Base-by-base conservation (phyloP, 768 basidiomycete species). In the Plicaturopsis crispa region DNA sequence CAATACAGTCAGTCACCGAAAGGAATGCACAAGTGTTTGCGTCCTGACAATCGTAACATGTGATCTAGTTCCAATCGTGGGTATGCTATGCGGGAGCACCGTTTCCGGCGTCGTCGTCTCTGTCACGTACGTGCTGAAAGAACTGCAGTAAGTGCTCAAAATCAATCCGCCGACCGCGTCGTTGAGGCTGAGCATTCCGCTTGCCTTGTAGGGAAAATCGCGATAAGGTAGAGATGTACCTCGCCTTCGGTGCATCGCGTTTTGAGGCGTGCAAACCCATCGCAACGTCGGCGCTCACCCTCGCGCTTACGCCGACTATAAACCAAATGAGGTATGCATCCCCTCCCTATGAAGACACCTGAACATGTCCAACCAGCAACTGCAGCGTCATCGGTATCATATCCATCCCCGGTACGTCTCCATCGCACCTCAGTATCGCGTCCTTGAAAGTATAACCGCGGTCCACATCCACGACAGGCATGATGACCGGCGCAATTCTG, bases 401-500 rank as follows among this genome's bases (percentile, higher is more conserved):
- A 39, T 62, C 82, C n/a, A 86, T 84, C 39, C 83, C 84, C 1
- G 87, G 88, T 1, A n/a, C n/a, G n/a, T n/a, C 22, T 10, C 4
- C n/a, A n/a, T n/a, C n/a, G n/a, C n/a, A n/a, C n/a, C n/a, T n/a
- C n/a, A n/a, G n/a, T n/a, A n/a, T n/a, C n/a, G n/a, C n/a, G n/a
- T n/a, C n/a, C n/a, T n/a, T n/a, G n/a, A n/a, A n/a, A n/a, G n/a
- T n/a, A n/a, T 14, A 36, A 38, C 8, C 10, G 34, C 17, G 20
- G 33, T 3, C 6, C 33, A 3, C n/a, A n/a, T n/a, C n/a, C n/a
- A n/a, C n/a, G n/a, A n/a, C n/a, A n/a, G n/a, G n/a, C n/a, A 90
- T 88, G 86, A 89, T 92, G 85, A 88, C 85, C 0, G 90, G 90
- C 47, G 86, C 90, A 4, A 82, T 93, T 43, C 76, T 92, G 10